Base-by-base conservation (phyloP, 2,329 filamentous ascomycete species). In the Paraphaeosphaeria sporulosa region DNA sequence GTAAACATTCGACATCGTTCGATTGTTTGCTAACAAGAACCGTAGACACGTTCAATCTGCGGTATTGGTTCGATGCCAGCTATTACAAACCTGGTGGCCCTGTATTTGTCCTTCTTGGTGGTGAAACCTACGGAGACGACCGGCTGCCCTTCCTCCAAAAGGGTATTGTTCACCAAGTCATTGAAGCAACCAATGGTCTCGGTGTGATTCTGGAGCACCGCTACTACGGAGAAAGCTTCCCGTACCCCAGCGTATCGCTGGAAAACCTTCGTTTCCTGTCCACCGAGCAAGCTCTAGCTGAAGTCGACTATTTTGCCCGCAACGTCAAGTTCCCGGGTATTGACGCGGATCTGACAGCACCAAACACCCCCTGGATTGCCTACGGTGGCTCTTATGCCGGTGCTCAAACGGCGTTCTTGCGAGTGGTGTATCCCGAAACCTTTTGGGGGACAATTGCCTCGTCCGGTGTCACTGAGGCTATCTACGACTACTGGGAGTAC, bases 331-430 rank as follows among this genome's bases (percentile, higher is more conserved):
- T 94, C 62, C 82, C 86, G 0, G 91, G 91, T 0, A 78, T 93
- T 5, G 78, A 91, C 62, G 71, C 85, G 25, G 84, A 93, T 64
- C 78, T 95, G 40, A 92, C 86, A 0, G 86, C 91, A 0, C 80
- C 85, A 0, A 83, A 81, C 2, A 88, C 87, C 0, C 86, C 92
- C 0, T 95, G 89, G 79, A 89, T 96, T 60, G 87, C 87, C 0
- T 96, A 96, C 62, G 93, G 93, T 1, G 92, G 92, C 0, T 93
- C 90, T 0, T 96, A 96, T 71, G 91, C 92, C 0, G 93, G 93
- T 2, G 89, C 89, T 0, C 90, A 94, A 66, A 90, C 88, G 52
- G 91, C 93, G 0, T 90, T 96, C 67, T 77, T 93, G 40, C 87
- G 92, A 34, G 88, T 90, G 59, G 74, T 89, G 17, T 96, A 96